Percentiles rank a stretch among this genome's conserved stretches.
These are phyloP conservation scores for Stylosanthes scabra DNA, from an alignment of 331 rosid species.

Conservation along the genomic window DNA sequence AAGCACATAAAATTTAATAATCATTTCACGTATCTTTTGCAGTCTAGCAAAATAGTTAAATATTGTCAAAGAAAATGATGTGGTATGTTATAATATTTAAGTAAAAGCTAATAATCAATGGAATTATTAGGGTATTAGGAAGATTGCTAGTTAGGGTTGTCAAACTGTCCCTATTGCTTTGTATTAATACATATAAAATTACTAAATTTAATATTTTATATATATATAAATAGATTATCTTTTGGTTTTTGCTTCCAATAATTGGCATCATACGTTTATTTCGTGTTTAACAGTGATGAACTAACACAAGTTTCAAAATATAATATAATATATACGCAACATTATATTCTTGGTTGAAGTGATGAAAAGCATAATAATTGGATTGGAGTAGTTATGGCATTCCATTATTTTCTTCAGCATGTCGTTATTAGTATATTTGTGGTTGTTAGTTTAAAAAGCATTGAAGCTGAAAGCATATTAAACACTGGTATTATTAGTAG, in stretches of 20 bases:
- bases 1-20: neutral
- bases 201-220: neutral
- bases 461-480: constrained; percentile 19
- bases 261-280: neutral
- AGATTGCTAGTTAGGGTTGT: too few relatives aligned
- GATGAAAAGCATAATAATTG: neutral
- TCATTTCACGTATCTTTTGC: neutral
- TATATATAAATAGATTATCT: too few relatives aligned
- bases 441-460: neutral
- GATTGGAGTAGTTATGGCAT: constrained; percentile 24
- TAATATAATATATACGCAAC: neutral
- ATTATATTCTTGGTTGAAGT: too few relatives aligned
- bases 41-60: neutral
- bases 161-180: too few relatives aligned
- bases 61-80: neutral
- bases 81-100: neutral
- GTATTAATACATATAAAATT: too few relatives aligned
- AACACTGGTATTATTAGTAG: neutral
- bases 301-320: neutral
- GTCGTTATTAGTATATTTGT: neutral
- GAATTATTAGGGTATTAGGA: too few relatives aligned
- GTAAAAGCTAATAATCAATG: neutral
- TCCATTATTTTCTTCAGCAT: neutral
- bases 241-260: neutral
- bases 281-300: neutral